These are phyloP conservation scores for Gossypium laxum DNA, from an alignment of 441 rosid species.

Conservation along the genomic window DNA sequence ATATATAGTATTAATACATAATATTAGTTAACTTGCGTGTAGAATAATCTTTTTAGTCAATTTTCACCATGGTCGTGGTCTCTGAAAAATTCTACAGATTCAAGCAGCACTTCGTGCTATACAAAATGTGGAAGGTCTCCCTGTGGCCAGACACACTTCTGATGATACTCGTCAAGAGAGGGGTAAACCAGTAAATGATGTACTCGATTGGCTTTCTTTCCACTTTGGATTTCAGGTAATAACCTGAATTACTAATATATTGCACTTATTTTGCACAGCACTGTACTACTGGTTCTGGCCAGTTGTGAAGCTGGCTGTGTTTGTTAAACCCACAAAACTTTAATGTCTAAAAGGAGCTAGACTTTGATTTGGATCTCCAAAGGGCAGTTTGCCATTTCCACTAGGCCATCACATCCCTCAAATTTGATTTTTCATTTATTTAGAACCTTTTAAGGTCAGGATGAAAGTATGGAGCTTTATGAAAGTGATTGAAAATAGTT, in stretches of 20 bases:
- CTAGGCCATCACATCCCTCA: neutral
- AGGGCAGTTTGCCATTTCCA: neutral
- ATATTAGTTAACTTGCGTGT: slow-evolving; percentile 10
- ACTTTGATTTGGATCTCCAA: neutral
- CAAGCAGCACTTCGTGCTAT: slow-evolving; percentile 69
- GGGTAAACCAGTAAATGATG: slow-evolving; percentile 40
- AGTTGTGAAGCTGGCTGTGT: neutral
- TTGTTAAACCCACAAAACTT: neutral
- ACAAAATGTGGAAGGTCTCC: slow-evolving; percentile 57
- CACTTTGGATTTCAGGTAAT: slow-evolving; percentile 93
- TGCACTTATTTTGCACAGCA: neutral
- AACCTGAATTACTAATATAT: slow-evolving; percentile 5
- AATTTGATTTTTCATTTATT: slow-evolving; percentile 1
- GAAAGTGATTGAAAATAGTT: neutral
- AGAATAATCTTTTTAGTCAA: neutral
- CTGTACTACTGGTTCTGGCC: neutral
- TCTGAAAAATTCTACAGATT: slow-evolving; percentile 39
- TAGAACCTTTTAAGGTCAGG: neutral
- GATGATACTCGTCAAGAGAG: slow-evolving; percentile 35
- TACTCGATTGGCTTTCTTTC: slow-evolving; percentile 89
- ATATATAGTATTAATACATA: neutral
- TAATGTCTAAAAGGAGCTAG: neutral
- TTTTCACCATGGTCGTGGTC: slow-evolving; percentile 16
- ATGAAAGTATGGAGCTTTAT: neutral
- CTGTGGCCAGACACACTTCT: slow-evolving; percentile 31